Evolutionary conservation across 345 rosid species (phyloP), one percentile per base, ranked within the genome.

Genomic region (Linum lewisii): DNA sequence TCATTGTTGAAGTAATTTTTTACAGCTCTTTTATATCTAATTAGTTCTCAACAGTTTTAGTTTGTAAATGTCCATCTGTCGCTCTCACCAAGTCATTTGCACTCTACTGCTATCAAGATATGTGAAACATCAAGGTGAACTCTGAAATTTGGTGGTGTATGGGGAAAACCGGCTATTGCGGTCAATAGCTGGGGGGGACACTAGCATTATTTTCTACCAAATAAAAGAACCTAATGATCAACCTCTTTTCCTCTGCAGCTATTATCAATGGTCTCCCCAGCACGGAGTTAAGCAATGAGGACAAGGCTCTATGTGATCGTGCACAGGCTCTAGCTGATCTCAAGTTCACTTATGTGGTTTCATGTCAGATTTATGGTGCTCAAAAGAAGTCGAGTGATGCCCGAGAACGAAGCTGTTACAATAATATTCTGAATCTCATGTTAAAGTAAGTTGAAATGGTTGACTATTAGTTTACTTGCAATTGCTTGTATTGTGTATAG

Each of bases 301-400:
- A 62, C 25, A 70, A 59, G 67, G 64, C 24, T 54, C 72, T 56
- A 37, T 1, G 0, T 14, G 84, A 79, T 42, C 63, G 51, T 7
- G 81, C 83, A 29, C 77, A 75, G 61, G 97, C 99, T 71, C 78
- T 87, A 61, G 95, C 87, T 18, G 82, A 87, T 79, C 44, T 93
- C 75, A 93, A 93, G 82, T 90, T 89, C 78, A 89, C 96, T 32
- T 93, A 89, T 69, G 96, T 93, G 58, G 99, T 93, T 72, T 93
- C 99, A 24, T 93, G 99, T 82, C 99, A 93, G 69, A 24, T 89
- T 44, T 85, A 85, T 78, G 99, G 99, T 24, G 68, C 69, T 73
- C 97, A 85, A 68, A 93, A 90, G 76, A 84, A 81, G 74, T 79
- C 96, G 5, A 52, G 67, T 63, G 88, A 90, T 38, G 0, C 0